A percentile compares a stretch with the other conserved stretches of the same genome.
Evolutionary conservation across 2,329 filamentous ascomycete genomes (phyloP).

Genomic region (Sclerotiophoma versabilis): DNA sequence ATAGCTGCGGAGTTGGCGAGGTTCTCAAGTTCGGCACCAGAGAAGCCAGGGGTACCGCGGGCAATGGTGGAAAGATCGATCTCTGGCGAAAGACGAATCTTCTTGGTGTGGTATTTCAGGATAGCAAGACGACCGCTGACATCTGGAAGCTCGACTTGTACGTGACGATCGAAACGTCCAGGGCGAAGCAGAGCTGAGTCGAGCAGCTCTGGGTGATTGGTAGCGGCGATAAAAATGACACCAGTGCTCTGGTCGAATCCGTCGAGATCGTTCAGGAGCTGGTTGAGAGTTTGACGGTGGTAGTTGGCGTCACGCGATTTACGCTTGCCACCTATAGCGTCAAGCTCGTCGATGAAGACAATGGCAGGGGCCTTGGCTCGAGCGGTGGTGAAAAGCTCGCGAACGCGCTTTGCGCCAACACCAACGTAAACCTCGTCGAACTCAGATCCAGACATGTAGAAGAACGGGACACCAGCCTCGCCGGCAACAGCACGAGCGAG

Average conservation of each 20-base stretch:
- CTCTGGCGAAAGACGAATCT: slow-evolving; percentile 80
- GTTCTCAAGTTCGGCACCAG: slow-evolving; percentile 94
- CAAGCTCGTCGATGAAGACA: slow-evolving; percentile 93
- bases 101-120: slow-evolving; percentile 90
- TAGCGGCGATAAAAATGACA: slow-evolving; percentile 94
- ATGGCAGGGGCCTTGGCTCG: slow-evolving; percentile 88
- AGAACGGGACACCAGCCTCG: slow-evolving; percentile 97
- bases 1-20: slow-evolving; percentile 96
- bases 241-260: slow-evolving; percentile 95
- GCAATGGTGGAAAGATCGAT: slow-evolving; percentile 87
- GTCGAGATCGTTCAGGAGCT: slow-evolving; percentile 94
- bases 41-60: slow-evolving; percentile 87
- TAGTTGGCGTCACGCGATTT: slow-evolving; percentile 94
- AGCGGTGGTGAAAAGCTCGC: slow-evolving; percentile 86
- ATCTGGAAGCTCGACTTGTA: slow-evolving; percentile 87
- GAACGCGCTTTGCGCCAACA: slow-evolving; percentile 93
- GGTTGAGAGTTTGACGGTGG: slow-evolving; percentile 96
- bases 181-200: slow-evolving; percentile 95
- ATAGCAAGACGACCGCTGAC: slow-evolving; percentile 93
- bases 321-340: slow-evolving; percentile 92
- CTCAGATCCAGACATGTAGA: slow-evolving; percentile 99
- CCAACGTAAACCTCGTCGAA: slow-evolving; percentile 99
- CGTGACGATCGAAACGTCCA: slow-evolving; percentile 93
- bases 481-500: slow-evolving; percentile 94
- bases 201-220: slow-evolving; percentile 92